Base-by-base conservation (phyloP, 2,329 filamentous ascomycete species). In the Hysterium pulicare region DNA sequence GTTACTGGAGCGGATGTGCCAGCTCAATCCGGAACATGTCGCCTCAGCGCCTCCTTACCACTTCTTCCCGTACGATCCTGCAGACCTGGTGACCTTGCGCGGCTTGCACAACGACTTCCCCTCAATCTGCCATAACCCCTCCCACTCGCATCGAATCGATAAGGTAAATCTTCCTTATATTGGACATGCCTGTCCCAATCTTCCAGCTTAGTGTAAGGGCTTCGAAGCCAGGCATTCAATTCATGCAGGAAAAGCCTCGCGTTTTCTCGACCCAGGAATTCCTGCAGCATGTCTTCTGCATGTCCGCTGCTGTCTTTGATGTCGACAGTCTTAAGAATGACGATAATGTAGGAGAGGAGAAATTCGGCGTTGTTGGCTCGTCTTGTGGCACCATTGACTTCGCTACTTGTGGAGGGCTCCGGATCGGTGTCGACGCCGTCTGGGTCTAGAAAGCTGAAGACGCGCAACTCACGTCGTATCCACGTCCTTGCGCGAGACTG, bases 181-280 rank as follows among this genome's bases (percentile, higher is more conserved):
- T 91, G 87, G 11, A 90, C 87, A 49, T 82, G 73, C 15, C 77
- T 71, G 69, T 96, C 91, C 89, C 90, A 97, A 35, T 84, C 84
- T 39, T 81, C 75, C 7, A 95, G 66, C 7, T 77, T 81, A 2
- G 66, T 74, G 57, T 81, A 91, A 0, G 90, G 90, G 63, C 90
- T 95, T 43, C 88, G 76, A 52, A 97, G 67, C 82, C 87, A 97
- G 9, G 82, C 79, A 47, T 84, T 78, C 46, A 96, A 66, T 69
- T 97, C 91, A 67, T 97, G 91, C 45, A 95, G 67, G 51, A 97
- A 88, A 30, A 95, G 64, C 15, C 75, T 73, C 2, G 88, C 81
- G 62, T 90, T 81, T 15, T 84, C 79, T 42, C 82, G 73, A 0
- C 90, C 90, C 3, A 96, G 59, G 50, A 90, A 93, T 37, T 93